phyloP scores from a whole-genome alignment of 441 rosid genomes.

The Mallotus repandus region DNA sequence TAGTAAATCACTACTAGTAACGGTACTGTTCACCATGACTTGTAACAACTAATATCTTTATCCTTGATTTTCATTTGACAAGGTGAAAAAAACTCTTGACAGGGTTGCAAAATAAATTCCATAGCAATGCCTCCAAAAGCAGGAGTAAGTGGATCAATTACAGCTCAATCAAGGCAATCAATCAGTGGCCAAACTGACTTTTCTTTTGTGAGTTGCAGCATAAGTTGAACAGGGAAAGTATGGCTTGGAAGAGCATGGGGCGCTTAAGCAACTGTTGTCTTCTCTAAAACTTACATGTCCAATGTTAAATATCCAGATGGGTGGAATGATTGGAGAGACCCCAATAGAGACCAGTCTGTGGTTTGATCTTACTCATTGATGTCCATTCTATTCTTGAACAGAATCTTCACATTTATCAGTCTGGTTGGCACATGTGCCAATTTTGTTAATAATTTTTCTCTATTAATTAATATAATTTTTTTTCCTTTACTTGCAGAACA shows the following conservation, averaged over 20 bases:
- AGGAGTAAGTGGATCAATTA: constrained; percentile 62
- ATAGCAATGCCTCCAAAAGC: constrained; percentile 46
- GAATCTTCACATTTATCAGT: too few species aligned
- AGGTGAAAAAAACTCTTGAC: constrained; percentile 5
- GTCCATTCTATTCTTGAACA: too few species aligned
- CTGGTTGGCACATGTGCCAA: too few species aligned
- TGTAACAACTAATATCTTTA: too few species aligned
- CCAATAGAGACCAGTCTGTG: constrained; percentile 61
- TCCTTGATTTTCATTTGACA: too few species aligned
- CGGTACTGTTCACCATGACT: too few species aligned
- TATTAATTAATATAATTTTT: background rate
- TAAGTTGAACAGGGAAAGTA: constrained; percentile 39
- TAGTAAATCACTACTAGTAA: too few species aligned
- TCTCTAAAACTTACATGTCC: constrained; percentile 66
- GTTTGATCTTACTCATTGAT: background rate
- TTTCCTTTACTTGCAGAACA: constrained; percentile 40
- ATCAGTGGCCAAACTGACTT: constrained; percentile 56
- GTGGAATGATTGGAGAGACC: constrained; percentile 76
- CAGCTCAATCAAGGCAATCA: constrained; percentile 73
- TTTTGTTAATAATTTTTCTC: too few species aligned
- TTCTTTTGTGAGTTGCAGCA: constrained; percentile 61
- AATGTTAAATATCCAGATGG: constrained; percentile 49
- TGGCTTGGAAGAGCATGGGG: constrained; percentile 94
- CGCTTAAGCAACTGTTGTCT: constrained; percentile 61
- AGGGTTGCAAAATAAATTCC: constrained; percentile 65